Evolutionary conservation across 2,329 filamentous ascomycete species (phyloP), one percentile per base, ranked within the genome.

Genomic region (Fusarium musae): DNA sequence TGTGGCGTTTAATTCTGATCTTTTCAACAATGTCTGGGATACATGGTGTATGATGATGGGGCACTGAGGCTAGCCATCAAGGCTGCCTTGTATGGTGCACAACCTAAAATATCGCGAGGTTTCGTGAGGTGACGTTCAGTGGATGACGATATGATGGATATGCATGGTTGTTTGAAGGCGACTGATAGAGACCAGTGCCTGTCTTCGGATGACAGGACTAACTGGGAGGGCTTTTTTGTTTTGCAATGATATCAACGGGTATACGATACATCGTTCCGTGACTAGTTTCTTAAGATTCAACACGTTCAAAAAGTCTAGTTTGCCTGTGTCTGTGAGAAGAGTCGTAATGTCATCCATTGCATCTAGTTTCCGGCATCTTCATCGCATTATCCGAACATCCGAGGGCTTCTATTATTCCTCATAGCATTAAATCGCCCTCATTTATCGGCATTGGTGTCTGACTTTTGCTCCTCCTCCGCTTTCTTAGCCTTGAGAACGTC

Each of bases 401-500:
- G 34, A 30, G 8, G 15, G 15, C 34, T 4, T 57, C 37, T 30
- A 7, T 28, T 9, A 21, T 52, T 16, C 34, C 34, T 28, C 17
- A 9, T 40, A n/a, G 26, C 28, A 40, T 28, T 17, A 9, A 16
- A 15, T 40, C 50, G 23, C n/a, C 36, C 34, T 56, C 17, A 13
- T 42, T 32, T 42, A 13, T 37, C 17, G 23, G 9, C 37, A 17
- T 53, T 21, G 7, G 12, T n/a, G 23, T 44, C 54, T 59, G 64
- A 49, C 34, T 67, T 71, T 57, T 69, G 53, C 46, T 68, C 67
- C 30, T 66, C 63, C 21, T 54, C 66, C 6, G 66, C 70, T 49
- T 70, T 73, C 43, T 70, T 69, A 6, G 69, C 74, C 72, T 60
- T 78, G 76, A 94, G 79, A 36, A 83, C 85, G 54, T 87, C 89